Evolutionary conservation across 2,329 filamentous ascomycete genomes (phyloP), one percentile per base, ranked within the genome.

Genomic region (Trematosphaeria pertusa): DNA sequence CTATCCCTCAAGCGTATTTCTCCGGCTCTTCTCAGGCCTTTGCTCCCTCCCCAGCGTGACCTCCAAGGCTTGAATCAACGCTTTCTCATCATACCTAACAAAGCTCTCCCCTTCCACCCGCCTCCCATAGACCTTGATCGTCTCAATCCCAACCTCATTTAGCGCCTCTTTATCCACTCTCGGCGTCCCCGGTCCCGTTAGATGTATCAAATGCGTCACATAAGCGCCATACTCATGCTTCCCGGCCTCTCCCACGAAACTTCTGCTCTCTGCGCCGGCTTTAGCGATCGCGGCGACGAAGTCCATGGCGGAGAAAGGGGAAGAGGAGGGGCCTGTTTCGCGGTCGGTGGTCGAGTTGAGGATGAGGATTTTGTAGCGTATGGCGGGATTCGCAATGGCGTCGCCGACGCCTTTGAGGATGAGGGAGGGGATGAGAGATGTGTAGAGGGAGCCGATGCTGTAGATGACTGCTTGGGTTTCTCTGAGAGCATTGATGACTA

Each of bases 371-470:
- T 94, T 95, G 62, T 86, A 82, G 6, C 82, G 75, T 14, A 84
- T 78, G 1, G 78, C 61, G 0, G 78, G 72, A 19, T 73, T 72
- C 1, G 80, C 74, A 17, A 90, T 78, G 0, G 85, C 83, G 15
- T 84, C 78, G 0, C 89, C 90, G 0, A 95, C 85, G 3, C 88
- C 89, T 18, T 85, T 81, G 5, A 96, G 80, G 4, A 97, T 83
- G 1, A 97, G 75, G 12, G 86, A 91, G 0, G 93, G 93, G 1
- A 96, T 81, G 24, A 97, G 83, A 4, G 88, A 93, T 0, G 93
- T 97, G 72, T 95, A 97, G 0, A 97, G 78, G 1, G 87, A 92
- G n/a, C 94, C 94, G 48, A 97, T 95, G 70, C 88, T 92, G 74
- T 96, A 97, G 35, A 97, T 83, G 7, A 97, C 79, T 1, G 85